A percentile compares a stretch with the other conserved stretches of the same genome.
phyloP scores from a whole-genome alignment of 768 basidiomycete genomes.

The Pulveroboletus sp. region DNA sequence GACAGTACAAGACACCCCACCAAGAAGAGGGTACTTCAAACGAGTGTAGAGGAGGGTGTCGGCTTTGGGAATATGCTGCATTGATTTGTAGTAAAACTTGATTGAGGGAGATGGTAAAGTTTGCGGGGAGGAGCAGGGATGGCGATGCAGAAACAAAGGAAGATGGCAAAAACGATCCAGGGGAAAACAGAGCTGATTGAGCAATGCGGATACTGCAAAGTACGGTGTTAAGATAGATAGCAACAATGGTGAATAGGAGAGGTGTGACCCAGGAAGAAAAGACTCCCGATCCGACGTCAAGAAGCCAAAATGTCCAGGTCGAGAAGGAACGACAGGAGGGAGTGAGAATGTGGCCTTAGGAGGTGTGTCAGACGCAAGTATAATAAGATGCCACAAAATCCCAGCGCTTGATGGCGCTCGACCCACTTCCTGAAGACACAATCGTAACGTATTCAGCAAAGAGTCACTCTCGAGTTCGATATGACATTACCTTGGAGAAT shows the following conservation, averaged over 20 bases:
- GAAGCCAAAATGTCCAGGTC: constrained; percentile 14
- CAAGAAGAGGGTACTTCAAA: constrained; percentile 25
- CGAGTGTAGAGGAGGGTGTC: constrained; percentile 27
- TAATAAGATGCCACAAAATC: constrained; percentile 18
- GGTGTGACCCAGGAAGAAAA: constrained; percentile 13
- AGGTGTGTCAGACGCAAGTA: constrained; percentile 13
- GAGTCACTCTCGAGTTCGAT: constrained; percentile 15
- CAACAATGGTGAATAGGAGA: constrained; percentile 17
- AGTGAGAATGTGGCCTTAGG: constrained; percentile 1
- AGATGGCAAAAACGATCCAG: neutral
- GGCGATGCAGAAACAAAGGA: constrained; percentile 21
- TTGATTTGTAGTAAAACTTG: constrained; percentile 15
- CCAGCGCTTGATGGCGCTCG: constrained; percentile 6
- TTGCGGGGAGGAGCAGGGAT: constrained; percentile 21
- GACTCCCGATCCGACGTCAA: constrained; percentile 17
- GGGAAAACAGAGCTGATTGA: constrained; percentile 17
- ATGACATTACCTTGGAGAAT: constrained; percentile 28
- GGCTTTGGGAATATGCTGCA: constrained; percentile 22
- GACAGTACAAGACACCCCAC: constrained; percentile 30
- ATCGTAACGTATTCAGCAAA: constrained; percentile 18
- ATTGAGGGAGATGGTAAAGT: constrained; percentile 10
- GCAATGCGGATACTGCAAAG: constrained; percentile 23
- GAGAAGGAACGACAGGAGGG: constrained; percentile 8
- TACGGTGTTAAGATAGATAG: constrained; percentile 25
- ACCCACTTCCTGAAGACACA: constrained; percentile 17